Percentiles rank a stretch among this genome's conserved stretches.
phyloP scores from a whole-genome alignment of 2,329 filamentous ascomycete genomes.

The Sarocladium strictum region DNA sequence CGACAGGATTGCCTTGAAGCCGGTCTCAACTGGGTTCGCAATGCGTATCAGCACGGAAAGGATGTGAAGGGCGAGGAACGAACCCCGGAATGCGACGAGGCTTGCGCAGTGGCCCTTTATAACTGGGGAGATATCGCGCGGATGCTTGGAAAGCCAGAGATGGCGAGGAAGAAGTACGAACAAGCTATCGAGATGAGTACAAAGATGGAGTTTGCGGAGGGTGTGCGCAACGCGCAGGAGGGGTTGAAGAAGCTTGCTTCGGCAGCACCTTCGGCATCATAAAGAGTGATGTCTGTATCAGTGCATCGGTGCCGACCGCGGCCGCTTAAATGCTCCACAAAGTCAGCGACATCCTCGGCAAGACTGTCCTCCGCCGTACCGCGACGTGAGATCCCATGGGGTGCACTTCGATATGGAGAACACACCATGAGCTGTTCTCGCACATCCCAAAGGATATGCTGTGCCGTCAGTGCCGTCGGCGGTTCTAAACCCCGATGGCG shows the following conservation, averaged over 20 bases:
- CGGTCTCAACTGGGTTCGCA: conserved; percentile 71
- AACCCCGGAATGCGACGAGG: conserved; percentile 74
- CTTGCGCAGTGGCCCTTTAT: conserved; percentile 77
- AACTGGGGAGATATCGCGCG: conserved; percentile 82
- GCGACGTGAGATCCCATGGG: too few species aligned
- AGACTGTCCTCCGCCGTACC: too few species aligned
- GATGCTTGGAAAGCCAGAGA: conserved; percentile 58
- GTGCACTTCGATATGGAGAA: too few species aligned
- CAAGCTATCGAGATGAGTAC: conserved; percentile 60
- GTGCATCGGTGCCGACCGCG: background rate
- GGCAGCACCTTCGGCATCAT: background rate
- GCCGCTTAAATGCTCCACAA: background rate
- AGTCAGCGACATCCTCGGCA: background rate
- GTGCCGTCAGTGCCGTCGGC: too few species aligned
- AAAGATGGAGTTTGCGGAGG: conserved; percentile 45
- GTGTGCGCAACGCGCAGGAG: conserved; percentile 45
- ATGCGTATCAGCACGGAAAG: conserved; percentile 62
- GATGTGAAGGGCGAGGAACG: conserved; percentile 60
- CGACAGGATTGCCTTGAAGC: conserved; percentile 60
- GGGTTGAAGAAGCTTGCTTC: conserved; percentile 34
- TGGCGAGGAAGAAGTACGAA: conserved; percentile 63
- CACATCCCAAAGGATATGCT: too few species aligned
- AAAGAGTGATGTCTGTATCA: background rate
- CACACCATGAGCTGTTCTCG: too few species aligned
- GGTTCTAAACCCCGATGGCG: too few species aligned